Conservation (phyloP, 2,329 filamentous ascomycete species). For the Fusarium compactum region DNA sequence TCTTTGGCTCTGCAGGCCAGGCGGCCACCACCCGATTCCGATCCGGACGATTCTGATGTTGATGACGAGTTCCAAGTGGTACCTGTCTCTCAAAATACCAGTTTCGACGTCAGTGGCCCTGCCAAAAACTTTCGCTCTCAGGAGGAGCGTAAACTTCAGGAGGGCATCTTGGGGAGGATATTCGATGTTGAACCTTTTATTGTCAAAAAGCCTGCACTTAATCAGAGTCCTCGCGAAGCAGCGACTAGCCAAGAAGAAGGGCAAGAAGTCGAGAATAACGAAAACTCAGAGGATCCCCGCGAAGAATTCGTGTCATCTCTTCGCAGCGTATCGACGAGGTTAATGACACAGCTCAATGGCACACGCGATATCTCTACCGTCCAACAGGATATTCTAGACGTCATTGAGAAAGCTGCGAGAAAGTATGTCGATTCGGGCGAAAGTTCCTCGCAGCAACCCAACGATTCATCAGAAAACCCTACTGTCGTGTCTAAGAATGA, state of each 20-base stretch:
- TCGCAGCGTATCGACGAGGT: conserved; percentile 55
- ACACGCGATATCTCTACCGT: conserved; percentile 50
- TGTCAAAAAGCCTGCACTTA: conserved; percentile 52
- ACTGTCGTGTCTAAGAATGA: conserved; percentile 15
- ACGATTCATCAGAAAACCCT: conserved; percentile 20
- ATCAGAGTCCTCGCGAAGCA: conserved; percentile 40
- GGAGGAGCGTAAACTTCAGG: conserved; percentile 67
- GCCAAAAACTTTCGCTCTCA: conserved; percentile 62
- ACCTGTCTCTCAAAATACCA: conserved; percentile 49
- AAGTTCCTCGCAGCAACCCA: conserved; percentile 24
- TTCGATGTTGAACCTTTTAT: conserved; percentile 62
- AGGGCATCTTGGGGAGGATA: conserved; percentile 64
- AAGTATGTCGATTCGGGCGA: conserved; percentile 61
- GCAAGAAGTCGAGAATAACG: conserved; percentile 40
- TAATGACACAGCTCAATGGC: conserved; percentile 58
- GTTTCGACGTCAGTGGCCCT: conserved; percentile 56
- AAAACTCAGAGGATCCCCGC: conserved; percentile 43
- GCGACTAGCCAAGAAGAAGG: conserved; percentile 25
- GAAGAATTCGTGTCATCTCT: conserved; percentile 52
- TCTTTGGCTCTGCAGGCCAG: conserved; percentile 59
- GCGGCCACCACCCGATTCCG: conserved; percentile 53
- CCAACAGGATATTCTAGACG: conserved; percentile 62
- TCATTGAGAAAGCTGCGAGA: conserved; percentile 63
- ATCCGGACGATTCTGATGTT: conserved; percentile 63
- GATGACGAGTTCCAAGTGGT: conserved; percentile 67